These are phyloP conservation scores for Mycosarcoma mackinlayi DNA, from an alignment of 1,284 basidiomycete species.

Conservation along the genomic window DNA sequence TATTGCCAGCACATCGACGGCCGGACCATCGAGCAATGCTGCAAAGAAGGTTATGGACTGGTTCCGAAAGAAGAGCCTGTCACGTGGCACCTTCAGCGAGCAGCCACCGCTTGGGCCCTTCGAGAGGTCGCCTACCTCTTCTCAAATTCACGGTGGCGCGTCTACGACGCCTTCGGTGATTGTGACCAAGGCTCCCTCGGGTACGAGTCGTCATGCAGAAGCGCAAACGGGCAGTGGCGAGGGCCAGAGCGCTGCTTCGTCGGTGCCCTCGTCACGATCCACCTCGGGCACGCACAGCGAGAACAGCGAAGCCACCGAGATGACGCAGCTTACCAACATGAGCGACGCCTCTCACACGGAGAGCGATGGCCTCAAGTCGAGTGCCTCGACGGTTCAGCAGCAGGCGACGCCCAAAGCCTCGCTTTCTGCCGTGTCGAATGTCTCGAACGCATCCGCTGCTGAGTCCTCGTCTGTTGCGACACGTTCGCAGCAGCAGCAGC, in stretches of 20 bases:
- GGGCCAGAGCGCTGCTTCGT: slow-evolving; percentile 25
- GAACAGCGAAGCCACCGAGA: slow-evolving; percentile 49
- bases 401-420: slow-evolving; percentile 58
- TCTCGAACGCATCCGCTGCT: slow-evolving; percentile 21
- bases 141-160: slow-evolving; percentile 7
- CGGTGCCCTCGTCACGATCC: slow-evolving; percentile 60
- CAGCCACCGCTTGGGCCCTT: slow-evolving; percentile 57
- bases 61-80: slow-evolving; percentile 73
- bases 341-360: slow-evolving; percentile 28
- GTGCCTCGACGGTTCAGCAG: slow-evolving; percentile 59
- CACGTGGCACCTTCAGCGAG: slow-evolving; percentile 64
- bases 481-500: slow-evolving; percentile 21
- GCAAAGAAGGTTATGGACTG: slow-evolving; percentile 76
- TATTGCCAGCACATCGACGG: slow-evolving; percentile 55
- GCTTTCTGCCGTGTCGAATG: slow-evolving; percentile 34
- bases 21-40: slow-evolving; percentile 70
- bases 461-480: slow-evolving; percentile 6
- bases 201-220: slow-evolving; percentile 24
- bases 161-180: slow-evolving; percentile 36
- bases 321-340: slow-evolving; percentile 40
- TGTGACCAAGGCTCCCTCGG: slow-evolving; percentile 42
- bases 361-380: slow-evolving; percentile 52
- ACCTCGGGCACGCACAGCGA: slow-evolving; percentile 66
- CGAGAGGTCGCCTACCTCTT: slow-evolving; percentile 33
- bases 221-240: slow-evolving; percentile 34